These are phyloP conservation scores for Metarhizium brunneum DNA, from an alignment of 2,329 filamentous ascomycete genomes.

Conservation along the genomic window DNA sequence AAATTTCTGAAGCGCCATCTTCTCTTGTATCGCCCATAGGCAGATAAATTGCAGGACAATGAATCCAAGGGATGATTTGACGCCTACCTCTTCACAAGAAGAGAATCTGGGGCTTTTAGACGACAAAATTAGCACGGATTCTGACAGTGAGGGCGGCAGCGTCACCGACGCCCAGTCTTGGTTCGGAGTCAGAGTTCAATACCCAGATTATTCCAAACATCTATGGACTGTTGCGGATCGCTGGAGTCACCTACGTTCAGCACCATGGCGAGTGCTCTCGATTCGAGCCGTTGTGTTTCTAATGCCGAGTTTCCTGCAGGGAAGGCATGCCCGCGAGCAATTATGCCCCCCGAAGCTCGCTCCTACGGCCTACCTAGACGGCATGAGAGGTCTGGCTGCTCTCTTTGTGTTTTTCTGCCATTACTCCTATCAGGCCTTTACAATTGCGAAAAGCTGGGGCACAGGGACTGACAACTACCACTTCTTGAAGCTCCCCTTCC, in stretches of 20 bases:
- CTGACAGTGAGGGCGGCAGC: slow-evolving; percentile 31
- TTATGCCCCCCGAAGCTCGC: slow-evolving; percentile 31
- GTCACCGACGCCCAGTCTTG: slow-evolving; percentile 29
- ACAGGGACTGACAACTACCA: slow-evolving; percentile 33
- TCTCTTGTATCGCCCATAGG: neutral
- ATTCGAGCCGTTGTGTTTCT: slow-evolving; percentile 34
- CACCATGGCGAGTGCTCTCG: slow-evolving; percentile 28
- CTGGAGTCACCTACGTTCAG: slow-evolving; percentile 18
- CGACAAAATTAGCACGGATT: slow-evolving; percentile 33
- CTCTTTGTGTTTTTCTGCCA: slow-evolving; percentile 49
- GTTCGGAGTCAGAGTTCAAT: slow-evolving; percentile 13
- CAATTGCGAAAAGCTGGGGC: slow-evolving; percentile 42
- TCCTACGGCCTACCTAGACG: slow-evolving; percentile 49
- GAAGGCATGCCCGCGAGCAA: slow-evolving; percentile 30
- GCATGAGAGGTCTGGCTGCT: slow-evolving; percentile 46
- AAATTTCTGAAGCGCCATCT: neutral
- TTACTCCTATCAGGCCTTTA: slow-evolving; percentile 43
- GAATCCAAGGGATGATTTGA: slow-evolving; percentile 27
- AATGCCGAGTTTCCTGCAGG: slow-evolving; percentile 44
- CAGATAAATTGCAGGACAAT: slow-evolving; percentile 24
- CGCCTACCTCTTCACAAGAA: slow-evolving; percentile 27
- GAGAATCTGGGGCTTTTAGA: slow-evolving; percentile 37
- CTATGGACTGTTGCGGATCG: slow-evolving; percentile 18
- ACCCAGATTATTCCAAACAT: slow-evolving; percentile 8
- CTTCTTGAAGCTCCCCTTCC: slow-evolving; percentile 41